Conservation (phyloP, 2,329 filamentous ascomycete species). For the Madurella mycetomatis region DNA sequence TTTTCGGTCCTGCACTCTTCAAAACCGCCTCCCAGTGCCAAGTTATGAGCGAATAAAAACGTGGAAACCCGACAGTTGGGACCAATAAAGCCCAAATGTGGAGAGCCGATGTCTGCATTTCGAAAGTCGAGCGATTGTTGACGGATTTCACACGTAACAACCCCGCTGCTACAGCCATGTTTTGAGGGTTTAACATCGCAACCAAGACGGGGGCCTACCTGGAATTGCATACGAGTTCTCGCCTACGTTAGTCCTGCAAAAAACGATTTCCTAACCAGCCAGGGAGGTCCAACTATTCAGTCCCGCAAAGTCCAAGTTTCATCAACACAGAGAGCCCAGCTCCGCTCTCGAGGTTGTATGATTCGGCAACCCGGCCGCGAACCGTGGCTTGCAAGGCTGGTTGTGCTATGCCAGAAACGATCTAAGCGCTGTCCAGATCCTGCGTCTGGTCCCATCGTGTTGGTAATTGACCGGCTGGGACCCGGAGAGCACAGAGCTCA, state of each 20-base stretch:
- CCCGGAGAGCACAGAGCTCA: background rate
- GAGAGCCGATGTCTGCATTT: conserved; percentile 14
- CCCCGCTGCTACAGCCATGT: background rate
- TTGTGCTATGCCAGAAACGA: background rate
- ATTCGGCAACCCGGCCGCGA: background rate
- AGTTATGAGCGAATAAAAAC: conserved; percentile 27
- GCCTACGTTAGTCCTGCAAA: too few species aligned
- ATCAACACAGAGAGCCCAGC: too few species aligned
- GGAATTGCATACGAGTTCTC: too few species aligned
- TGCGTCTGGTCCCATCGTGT: background rate
- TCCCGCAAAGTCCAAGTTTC: too few species aligned
- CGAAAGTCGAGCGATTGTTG: background rate
- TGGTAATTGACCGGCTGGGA: background rate
- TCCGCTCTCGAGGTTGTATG: too few species aligned
- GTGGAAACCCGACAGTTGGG: conserved; percentile 9
- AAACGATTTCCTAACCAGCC: too few species aligned
- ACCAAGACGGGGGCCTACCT: too few species aligned
- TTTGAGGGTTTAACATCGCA: too few species aligned
- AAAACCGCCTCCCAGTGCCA: background rate
- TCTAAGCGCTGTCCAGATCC: background rate
- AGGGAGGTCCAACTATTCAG: too few species aligned
- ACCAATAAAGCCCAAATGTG: conserved; percentile 21
- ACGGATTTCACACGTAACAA: background rate
- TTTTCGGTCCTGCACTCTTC: conserved; percentile 8
- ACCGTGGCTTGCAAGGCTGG: background rate